Conservation (phyloP, 805 yeast genomes). For the Hanseniaspora singularis region DNA sequence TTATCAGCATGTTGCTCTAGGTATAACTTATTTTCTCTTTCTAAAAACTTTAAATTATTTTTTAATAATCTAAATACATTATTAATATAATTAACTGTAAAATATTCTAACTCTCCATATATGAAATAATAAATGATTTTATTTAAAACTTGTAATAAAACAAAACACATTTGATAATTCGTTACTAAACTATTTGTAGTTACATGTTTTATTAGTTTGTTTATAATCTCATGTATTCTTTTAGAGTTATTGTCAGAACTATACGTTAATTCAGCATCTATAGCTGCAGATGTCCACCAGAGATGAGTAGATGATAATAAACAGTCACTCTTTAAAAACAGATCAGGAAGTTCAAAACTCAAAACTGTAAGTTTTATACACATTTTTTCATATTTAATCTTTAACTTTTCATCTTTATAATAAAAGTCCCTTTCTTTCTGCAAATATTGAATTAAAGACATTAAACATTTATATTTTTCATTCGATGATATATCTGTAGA, state of each 20-base stretch:
- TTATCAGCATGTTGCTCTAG: not conserved
- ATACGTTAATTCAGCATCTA: slow-evolving; percentile 34
- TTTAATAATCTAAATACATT: slow-evolving; percentile 75
- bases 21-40: slow-evolving; percentile 31
- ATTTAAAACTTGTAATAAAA: slow-evolving; percentile 82
- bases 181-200: slow-evolving; percentile 9
- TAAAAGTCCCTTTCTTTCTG: slow-evolving; percentile 42
- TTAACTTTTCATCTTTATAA: slow-evolving; percentile 35
- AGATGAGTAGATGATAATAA: slow-evolving; percentile 69
- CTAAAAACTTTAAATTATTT: slow-evolving; percentile 37
- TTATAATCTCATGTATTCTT: slow-evolving; percentile 10
- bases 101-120: slow-evolving; percentile 55
- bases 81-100: slow-evolving; percentile 65
- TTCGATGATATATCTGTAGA: slow-evolving; percentile 53
- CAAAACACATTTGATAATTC: slow-evolving; percentile 34
- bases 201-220: slow-evolving; percentile 3
- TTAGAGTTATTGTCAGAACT: slow-evolving; percentile 5
- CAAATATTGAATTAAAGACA: slow-evolving; percentile 39
- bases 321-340: slow-evolving; percentile 9
- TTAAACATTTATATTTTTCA: slow-evolving; percentile 42
- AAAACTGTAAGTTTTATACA: slow-evolving; percentile 8
- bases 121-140: slow-evolving; percentile 75
- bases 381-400: slow-evolving; percentile 25
- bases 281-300: slow-evolving; percentile 68
- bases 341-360: slow-evolving; percentile 11